Evolutionary conservation across 2,329 filamentous ascomycete species (phyloP), one percentile per base, ranked within the genome.

Genomic region (Huntiella moniliformis): DNA sequence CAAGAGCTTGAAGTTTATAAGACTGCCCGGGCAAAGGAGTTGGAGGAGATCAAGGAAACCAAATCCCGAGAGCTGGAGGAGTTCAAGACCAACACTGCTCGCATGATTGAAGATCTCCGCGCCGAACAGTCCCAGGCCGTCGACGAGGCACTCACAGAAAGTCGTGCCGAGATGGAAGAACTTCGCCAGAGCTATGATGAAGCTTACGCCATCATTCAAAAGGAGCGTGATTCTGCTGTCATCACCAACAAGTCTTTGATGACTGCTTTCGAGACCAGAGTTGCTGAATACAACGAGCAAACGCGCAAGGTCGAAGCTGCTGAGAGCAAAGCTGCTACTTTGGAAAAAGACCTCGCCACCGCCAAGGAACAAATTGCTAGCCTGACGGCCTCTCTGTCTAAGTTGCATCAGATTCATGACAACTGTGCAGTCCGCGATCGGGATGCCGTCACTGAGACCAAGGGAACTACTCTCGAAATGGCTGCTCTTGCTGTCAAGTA

Each of bases 231-330:
- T 15, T 38, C 39, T 3, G 47, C 47, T 4, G 13, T 49, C 36
- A 40, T 46, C 35, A 46, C 44, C 17, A 49, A 49, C 36, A 44
- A 49, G 12, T 49, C 47, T 2, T 37, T 49, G 5, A 49, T 46
- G 47, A 35, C 32, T 4, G 47, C 47, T 10, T 49, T 49, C 40
- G 47, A 49, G 31, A 22, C 35, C 4, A 44, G 44, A 33, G 46
- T 46, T 36, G 47, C 47, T 10, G 43, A 49, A 35, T 49, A 44
- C 44, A 44, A 49, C 33, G 28, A 32, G 5, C 35, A 35, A 12
- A 49, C 34, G 7, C 47, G 47, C 3, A 46, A 46, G n/a, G 18
- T 38, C 36, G 15, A 34, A 2, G 36, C 38, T 6, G 35, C 45
- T n/a, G 28, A 40, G 35, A 12, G 34, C 6, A 39, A 38, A 16